These are phyloP conservation scores for Candida sp. DNA, from an alignment of 1,139 yeast genomes.

Conservation along the genomic window DNA sequence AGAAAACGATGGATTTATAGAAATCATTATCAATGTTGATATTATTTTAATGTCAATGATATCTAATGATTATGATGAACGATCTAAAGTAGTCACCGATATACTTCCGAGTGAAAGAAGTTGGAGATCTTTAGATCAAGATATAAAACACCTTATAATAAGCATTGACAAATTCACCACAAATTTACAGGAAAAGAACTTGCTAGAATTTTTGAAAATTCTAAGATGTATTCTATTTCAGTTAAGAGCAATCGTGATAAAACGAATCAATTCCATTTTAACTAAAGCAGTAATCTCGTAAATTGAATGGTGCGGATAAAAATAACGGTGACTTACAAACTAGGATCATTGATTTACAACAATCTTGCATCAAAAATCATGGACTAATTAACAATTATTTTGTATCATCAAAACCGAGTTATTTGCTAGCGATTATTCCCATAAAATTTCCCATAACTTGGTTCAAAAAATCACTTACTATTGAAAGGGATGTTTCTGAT, in stretches of 20 bases:
- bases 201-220: conserved; percentile 20
- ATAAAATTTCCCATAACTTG: conserved; percentile 33
- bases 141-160: conserved; percentile 19
- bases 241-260: conserved; percentile 25
- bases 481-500: conserved; percentile 10
- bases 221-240: conserved; percentile 29
- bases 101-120: conserved; percentile 30
- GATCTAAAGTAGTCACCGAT: conserved; percentile 21
- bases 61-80: conserved; percentile 33
- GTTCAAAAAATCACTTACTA: conserved; percentile 18
- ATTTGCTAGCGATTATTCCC: conserved; percentile 24
- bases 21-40: conserved; percentile 30
- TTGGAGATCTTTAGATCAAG: conserved; percentile 31
- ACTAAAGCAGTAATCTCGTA: conserved; percentile 20
- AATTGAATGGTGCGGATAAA: conserved; percentile 7
- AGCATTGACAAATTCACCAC: conserved; percentile 15
- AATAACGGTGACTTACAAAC: conserved; percentile 13
- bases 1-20: conserved; percentile 16
- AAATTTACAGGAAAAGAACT: conserved; percentile 15
- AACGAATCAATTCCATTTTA: conserved; percentile 25
- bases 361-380: conserved; percentile 21
- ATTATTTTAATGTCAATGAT: conserved; percentile 27
- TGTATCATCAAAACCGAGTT: conserved; percentile 24
- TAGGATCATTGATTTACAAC: conserved; percentile 28
- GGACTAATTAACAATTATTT: conserved; percentile 18